phyloP scores from a whole-genome alignment of 108 stramenopile species.

The Nitzschia sp. region DNA sequence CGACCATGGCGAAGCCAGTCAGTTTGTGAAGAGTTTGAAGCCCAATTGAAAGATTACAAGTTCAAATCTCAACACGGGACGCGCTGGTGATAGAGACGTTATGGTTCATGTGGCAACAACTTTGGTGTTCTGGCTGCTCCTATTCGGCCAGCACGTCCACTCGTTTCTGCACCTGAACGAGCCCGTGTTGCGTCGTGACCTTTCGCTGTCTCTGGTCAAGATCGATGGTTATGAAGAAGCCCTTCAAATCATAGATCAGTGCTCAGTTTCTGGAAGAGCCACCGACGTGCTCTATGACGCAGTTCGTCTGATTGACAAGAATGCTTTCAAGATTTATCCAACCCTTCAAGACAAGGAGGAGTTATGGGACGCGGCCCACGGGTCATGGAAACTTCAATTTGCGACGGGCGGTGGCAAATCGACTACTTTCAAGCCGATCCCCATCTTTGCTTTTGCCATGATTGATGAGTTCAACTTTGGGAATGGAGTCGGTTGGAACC shows the following conservation, averaged over 20 bases:
- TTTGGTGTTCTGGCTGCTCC: too few relatives aligned
- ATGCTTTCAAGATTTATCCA: slow-evolving; percentile 55
- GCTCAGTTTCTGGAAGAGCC: slow-evolving; percentile 41
- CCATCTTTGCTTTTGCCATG: slow-evolving; percentile 72
- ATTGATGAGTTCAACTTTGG: slow-evolving; percentile 63
- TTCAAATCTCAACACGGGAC: too few relatives aligned
- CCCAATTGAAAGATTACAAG: too few relatives aligned
- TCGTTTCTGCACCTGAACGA: neutral
- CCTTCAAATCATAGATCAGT: slow-evolving; percentile 51
- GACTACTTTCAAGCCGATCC: slow-evolving; percentile 57
- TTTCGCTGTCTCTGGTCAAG: neutral
- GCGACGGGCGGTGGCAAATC: slow-evolving; percentile 57
- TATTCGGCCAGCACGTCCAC: too few relatives aligned
- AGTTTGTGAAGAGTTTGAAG: too few relatives aligned
- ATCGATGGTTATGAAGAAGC: slow-evolving; percentile 34
- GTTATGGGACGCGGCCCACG: slow-evolving; percentile 55
- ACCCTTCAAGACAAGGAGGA: slow-evolving; percentile 39
- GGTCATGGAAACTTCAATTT: slow-evolving; percentile 63
- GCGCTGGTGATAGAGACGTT: too few relatives aligned
- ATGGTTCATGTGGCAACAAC: too few relatives aligned
- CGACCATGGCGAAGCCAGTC: too few relatives aligned
- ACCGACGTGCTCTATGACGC: slow-evolving; percentile 51
- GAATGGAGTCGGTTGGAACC: slow-evolving; percentile 58
- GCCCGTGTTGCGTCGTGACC: neutral
- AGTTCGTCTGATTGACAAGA: slow-evolving; percentile 62